phyloP scores from a whole-genome alignment of 805 yeast genomes.

The Schizosaccharomyces octosporus region DNA sequence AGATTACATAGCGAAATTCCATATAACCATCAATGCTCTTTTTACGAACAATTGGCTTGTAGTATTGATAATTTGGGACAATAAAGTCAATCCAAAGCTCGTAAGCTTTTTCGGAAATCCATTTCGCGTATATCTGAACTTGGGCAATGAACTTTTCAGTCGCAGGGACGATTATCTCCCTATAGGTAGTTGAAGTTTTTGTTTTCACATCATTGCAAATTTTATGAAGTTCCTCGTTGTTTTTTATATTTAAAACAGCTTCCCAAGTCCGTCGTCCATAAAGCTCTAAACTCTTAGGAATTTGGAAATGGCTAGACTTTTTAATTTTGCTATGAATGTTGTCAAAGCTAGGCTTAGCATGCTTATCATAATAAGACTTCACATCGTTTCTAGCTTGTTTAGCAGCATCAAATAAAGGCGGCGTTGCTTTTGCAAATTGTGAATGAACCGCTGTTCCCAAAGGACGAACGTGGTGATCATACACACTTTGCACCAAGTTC shows the following conservation, averaged over 20 bases:
- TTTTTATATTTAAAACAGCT: no score
- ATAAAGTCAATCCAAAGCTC: background rate
- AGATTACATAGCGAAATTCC: background rate
- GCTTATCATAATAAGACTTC: background rate
- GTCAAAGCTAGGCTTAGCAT: background rate
- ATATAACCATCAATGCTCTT: background rate
- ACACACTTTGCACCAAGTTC: background rate
- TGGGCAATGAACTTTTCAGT: background rate
- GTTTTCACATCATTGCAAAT: no score
- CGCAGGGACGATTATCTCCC: no score
- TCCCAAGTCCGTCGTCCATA: no score
- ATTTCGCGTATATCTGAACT: background rate
- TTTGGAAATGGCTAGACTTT: background rate
- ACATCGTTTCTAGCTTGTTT: background rate
- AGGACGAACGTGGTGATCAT: background rate
- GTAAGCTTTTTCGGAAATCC: background rate
- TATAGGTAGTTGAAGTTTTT: no score
- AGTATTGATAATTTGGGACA: background rate
- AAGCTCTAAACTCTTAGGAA: no score
- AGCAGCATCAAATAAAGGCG: background rate
- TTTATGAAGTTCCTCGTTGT: no score
- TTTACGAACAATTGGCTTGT: background rate
- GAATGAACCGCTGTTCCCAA: background rate
- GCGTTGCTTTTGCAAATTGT: background rate
- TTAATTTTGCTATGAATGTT: background rate